phyloP scores from a whole-genome alignment of 2,329 filamentous ascomycete genomes.

The Exophiala xenobiotica region DNA sequence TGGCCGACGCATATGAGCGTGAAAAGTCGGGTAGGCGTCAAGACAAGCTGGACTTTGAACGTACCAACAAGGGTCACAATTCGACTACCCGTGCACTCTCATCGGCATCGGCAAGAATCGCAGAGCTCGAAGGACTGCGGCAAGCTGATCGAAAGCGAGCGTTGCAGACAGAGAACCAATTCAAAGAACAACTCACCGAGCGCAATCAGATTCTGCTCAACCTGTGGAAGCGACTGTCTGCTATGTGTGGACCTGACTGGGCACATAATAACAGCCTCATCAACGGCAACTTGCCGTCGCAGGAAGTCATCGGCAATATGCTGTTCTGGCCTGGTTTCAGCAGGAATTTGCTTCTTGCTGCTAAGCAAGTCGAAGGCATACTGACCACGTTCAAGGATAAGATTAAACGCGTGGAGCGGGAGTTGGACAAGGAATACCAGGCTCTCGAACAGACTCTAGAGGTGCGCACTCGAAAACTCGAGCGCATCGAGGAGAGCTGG shows the following conservation, averaged over 20 bases:
- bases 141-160: conserved; percentile 76
- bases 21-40: conserved; percentile 81
- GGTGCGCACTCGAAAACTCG: conserved; percentile 76
- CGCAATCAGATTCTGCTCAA: conserved; percentile 82
- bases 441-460: conserved; percentile 79
- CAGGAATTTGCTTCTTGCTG: conserved; percentile 80
- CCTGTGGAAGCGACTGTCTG: conserved; percentile 86
- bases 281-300: conserved; percentile 78
- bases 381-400: conserved; percentile 74
- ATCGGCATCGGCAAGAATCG: conserved; percentile 78
- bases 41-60: conserved; percentile 84
- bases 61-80: conserved; percentile 81
- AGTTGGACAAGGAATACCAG: conserved; percentile 89
- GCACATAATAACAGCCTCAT: conserved; percentile 84
- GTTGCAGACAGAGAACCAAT: conserved; percentile 70
- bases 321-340: conserved; percentile 75
- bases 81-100: conserved; percentile 83
- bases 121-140: conserved; percentile 80
- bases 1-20: conserved; percentile 86
- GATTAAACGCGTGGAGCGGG: conserved; percentile 81
- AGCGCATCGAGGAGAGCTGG: conserved; percentile 78
- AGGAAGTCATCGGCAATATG: conserved; percentile 82
- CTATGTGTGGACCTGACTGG: conserved; percentile 89
- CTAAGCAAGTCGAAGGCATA: conserved; percentile 82
- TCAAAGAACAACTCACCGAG: conserved; percentile 83